Conservation (phyloP, 495 filamentous ascomycete genomes). For the Oidiodendron maius region DNA sequence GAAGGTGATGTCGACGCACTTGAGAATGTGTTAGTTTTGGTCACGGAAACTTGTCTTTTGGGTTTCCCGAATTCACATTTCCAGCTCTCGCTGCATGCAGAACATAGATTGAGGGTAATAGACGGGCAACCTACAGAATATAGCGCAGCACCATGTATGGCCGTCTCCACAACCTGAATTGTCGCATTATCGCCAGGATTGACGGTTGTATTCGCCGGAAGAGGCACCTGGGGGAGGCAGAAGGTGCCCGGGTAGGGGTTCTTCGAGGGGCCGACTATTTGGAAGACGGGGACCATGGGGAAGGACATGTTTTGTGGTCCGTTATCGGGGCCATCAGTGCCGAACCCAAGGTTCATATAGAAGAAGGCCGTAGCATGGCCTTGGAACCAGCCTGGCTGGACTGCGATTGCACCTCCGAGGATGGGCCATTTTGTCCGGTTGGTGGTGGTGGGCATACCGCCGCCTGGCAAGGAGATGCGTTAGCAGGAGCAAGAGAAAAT, state of each 20-base stretch:
- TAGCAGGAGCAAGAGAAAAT: too few relatives aligned
- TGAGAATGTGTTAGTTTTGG: conserved; percentile 10
- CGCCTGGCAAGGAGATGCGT: conserved; percentile 65
- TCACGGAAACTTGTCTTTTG: neutral
- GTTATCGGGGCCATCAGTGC: conserved; percentile 52
- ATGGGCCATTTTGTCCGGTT: conserved; percentile 94
- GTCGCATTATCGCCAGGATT: conserved; percentile 85
- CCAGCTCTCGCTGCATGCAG: neutral
- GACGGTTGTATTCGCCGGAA: conserved; percentile 67
- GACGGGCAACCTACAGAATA: conserved; percentile 68
- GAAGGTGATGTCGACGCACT: conserved; percentile 89
- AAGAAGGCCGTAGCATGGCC: conserved; percentile 81
- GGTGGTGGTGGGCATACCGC: conserved; percentile 67
- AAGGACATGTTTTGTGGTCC: conserved; percentile 83
- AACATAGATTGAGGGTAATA: neutral
- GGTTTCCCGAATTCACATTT: neutral
- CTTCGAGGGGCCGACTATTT: conserved; percentile 77
- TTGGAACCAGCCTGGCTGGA: conserved; percentile 93
- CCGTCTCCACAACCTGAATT: conserved; percentile 86
- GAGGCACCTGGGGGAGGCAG: conserved; percentile 85
- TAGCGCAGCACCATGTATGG: conserved; percentile 81
- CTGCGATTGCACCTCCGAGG: conserved; percentile 72
- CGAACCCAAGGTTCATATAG: conserved; percentile 92
- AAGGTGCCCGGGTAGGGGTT: conserved; percentile 78
- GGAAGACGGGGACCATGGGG: conserved; percentile 76